A percentile compares a stretch with the other conserved stretches of the same genome.
phyloP scores from a whole-genome alignment of 106 monocot genomes.

The Cymbidium sinense region DNA sequence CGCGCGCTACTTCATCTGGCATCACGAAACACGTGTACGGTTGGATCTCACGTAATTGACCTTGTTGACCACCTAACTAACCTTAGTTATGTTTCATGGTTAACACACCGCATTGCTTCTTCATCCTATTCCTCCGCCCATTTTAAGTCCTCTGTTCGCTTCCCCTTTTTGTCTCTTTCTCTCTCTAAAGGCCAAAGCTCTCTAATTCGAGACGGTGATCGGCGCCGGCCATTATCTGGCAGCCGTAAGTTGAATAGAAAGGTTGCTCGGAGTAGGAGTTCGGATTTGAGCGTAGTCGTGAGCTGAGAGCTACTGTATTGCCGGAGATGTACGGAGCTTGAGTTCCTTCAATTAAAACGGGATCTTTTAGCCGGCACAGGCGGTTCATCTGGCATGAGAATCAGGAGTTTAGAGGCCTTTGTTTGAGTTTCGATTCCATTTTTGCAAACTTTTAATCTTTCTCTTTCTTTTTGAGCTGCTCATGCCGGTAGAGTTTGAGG shows the following conservation, averaged over 20 bases:
- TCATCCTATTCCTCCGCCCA: not conserved
- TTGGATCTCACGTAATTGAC: not conserved
- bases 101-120: not conserved
- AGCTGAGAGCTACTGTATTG: not conserved
- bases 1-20: not conserved
- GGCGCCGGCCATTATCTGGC: not conserved
- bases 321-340: not conserved
- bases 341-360: not conserved
- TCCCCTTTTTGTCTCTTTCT: not conserved
- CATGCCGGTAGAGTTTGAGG: conserved; percentile 26
- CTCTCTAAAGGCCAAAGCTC: not conserved
- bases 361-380: not conserved
- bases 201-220: not conserved
- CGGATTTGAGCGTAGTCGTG: not conserved
- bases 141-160: not conserved
- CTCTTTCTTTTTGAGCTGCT: not conserved
- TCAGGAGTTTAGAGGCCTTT: not conserved
- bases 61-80: no score
- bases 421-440: not conserved
- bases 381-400: not conserved
- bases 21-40: conserved; percentile 1
- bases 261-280: not conserved
- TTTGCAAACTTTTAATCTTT: not conserved
- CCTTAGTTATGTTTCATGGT: not conserved
- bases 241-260: not conserved